Evolutionary conservation across 495 filamentous ascomycete genomes (phyloP).

Genomic region (Cenococcum geophilum): DNA sequence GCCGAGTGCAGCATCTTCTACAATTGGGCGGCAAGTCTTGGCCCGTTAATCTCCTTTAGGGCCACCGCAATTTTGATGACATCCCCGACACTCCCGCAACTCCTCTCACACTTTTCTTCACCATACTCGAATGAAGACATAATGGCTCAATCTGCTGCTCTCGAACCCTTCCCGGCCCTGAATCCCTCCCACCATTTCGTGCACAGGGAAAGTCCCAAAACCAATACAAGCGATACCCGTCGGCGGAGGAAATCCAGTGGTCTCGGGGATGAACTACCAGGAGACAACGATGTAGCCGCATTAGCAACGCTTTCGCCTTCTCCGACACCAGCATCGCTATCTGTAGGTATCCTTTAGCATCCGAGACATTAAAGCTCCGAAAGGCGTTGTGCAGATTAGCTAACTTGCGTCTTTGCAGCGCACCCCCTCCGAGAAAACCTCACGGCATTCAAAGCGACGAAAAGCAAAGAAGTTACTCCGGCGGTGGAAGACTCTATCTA

Average conservation of each 20-base stretch:
- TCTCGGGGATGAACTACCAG: constrained; percentile 24
- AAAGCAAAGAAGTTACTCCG: constrained; percentile 35
- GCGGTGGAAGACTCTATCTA: constrained; percentile 35
- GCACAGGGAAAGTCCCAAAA: constrained; percentile 1
- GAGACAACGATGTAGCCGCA: constrained; percentile 25
- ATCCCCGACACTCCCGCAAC: constrained; percentile 6
- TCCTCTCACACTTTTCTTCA: constrained; percentile 1
- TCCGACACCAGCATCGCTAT: constrained; percentile 1
- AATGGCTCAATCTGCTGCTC: constrained; percentile 15
- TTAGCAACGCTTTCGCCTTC: constrained; percentile 22
- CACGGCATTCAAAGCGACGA: constrained; percentile 40
- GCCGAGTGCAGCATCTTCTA: too few species aligned
- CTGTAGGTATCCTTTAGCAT: constrained; percentile 6
- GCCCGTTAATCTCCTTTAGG: neutral
- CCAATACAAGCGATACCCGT: neutral
- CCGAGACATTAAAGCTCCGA: neutral
- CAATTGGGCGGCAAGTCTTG: neutral
- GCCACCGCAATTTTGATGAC: neutral
- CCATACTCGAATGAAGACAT: neutral
- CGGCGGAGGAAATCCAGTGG: constrained; percentile 27
- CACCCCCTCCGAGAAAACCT: constrained; percentile 18
- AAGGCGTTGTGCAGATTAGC: neutral
- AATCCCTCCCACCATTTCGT: neutral
- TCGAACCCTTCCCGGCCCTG: constrained; percentile 29
- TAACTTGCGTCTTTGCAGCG: constrained; percentile 10